phyloP scores from a whole-genome alignment of 352 stramenopile genomes.

The Phytopythium vexans region DNA sequence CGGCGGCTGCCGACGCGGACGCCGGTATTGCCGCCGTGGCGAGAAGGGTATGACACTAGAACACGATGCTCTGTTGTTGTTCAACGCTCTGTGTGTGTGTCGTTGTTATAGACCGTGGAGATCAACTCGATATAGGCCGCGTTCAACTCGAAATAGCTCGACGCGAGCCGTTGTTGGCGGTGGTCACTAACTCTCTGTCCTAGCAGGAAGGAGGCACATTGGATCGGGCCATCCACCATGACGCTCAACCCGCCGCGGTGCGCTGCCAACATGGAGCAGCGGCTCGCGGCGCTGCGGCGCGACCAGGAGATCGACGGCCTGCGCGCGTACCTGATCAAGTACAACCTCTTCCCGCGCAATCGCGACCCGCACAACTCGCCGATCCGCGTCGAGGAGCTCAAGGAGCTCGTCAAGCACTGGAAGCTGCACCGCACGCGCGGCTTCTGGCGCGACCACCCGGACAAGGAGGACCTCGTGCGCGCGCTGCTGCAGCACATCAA shows the following conservation, averaged over 20 bases:
- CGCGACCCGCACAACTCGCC: constrained; percentile 82
- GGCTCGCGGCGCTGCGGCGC: constrained; percentile 62
- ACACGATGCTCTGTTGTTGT: too few species aligned
- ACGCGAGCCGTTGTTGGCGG: too few species aligned
- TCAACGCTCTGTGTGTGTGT: too few species aligned
- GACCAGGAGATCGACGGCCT: constrained; percentile 85
- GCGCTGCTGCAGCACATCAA: constrained; percentile 84
- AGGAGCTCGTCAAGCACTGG: constrained; percentile 91
- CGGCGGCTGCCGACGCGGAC: too few species aligned
- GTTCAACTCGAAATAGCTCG: too few species aligned
- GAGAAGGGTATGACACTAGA: too few species aligned
- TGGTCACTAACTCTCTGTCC: too few species aligned
- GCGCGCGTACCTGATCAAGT: constrained; percentile 84
- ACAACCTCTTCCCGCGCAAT: constrained; percentile 83
- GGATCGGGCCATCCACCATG: constrained; percentile 35
- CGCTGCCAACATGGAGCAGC: constrained; percentile 85
- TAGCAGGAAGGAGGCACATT: too few species aligned
- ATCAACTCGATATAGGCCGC: too few species aligned
- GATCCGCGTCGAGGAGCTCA: constrained; percentile 87
- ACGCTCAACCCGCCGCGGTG: constrained; percentile 78
- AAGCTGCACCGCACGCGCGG: constrained; percentile 87
- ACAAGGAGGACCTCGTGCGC: constrained; percentile 88
- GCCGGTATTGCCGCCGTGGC: too few species aligned
- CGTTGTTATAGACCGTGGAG: too few species aligned
- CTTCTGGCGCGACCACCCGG: constrained; percentile 88